Conservation (phyloP, 1,139 yeast genomes). For the Candida buenavistaensis region DNA sequence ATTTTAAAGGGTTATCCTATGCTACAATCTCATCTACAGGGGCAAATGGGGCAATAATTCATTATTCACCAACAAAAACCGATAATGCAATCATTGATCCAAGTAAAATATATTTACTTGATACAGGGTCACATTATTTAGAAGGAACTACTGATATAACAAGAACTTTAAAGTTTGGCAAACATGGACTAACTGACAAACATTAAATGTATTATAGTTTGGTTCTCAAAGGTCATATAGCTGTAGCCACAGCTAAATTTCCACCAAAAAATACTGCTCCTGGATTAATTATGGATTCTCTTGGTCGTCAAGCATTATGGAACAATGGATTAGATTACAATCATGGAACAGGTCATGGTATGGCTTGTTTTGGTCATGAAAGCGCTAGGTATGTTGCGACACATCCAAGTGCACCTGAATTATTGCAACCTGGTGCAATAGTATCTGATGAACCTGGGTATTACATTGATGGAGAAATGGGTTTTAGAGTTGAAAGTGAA, state of each 20-base stretch:
- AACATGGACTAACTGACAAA: slow-evolving; percentile 22
- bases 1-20: slow-evolving; percentile 53
- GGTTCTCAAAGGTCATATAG: slow-evolving; percentile 57
- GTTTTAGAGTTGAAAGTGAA: slow-evolving; percentile 56
- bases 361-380: slow-evolving; percentile 59
- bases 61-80: slow-evolving; percentile 52
- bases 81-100: slow-evolving; percentile 44
- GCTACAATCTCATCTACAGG: slow-evolving; percentile 58
- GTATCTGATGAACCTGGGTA: slow-evolving; percentile 60
- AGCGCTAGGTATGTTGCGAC: slow-evolving; percentile 52
- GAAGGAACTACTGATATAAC: slow-evolving; percentile 66
- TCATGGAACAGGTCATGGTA: slow-evolving; percentile 65
- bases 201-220: slow-evolving; percentile 46
- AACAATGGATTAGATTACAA: slow-evolving; percentile 52
- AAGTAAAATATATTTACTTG: slow-evolving; percentile 42
- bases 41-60: slow-evolving; percentile 54
- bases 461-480: slow-evolving; percentile 51
- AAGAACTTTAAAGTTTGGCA: slow-evolving; percentile 47
- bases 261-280: slow-evolving; percentile 39
- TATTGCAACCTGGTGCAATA: slow-evolving; percentile 48
- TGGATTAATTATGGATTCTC: slow-evolving; percentile 48
- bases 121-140: slow-evolving; percentile 56
- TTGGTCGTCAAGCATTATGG: slow-evolving; percentile 55
- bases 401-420: slow-evolving; percentile 33
- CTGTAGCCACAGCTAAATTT: slow-evolving; percentile 53